Conservation (phyloP, 2,329 filamentous ascomycete species). For the Fusarium scirpi region DNA sequence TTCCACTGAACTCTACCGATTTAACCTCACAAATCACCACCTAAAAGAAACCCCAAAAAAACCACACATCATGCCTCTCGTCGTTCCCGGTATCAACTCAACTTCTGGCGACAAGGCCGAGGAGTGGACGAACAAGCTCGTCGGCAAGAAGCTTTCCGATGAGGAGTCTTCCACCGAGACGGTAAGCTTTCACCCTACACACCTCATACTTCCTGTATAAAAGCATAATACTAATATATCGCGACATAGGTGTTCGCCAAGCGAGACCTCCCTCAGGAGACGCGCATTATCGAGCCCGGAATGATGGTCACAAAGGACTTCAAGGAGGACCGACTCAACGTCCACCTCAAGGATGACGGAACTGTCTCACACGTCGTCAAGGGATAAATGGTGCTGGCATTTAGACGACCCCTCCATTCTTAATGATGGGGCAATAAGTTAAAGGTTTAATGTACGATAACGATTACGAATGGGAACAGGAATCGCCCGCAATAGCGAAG, state of each 20-base stretch:
- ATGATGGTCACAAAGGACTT: conserved; percentile 70
- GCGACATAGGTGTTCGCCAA: conserved; percentile 67
- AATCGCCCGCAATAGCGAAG: not conserved
- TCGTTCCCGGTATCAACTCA: conserved; percentile 69
- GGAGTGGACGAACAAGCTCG: conserved; percentile 71
- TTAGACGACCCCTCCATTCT: conserved; percentile 10
- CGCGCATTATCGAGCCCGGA: conserved; percentile 68
- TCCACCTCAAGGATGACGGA: conserved; percentile 70
- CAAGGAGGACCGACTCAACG: conserved; percentile 66
- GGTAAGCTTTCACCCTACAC: conserved; percentile 53
- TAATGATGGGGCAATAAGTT: not conserved
- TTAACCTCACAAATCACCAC: not conserved
- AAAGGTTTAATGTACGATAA: conserved; percentile 31
- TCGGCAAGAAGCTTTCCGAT: conserved; percentile 72
- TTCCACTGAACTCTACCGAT: not conserved
- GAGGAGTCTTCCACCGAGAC: conserved; percentile 62
- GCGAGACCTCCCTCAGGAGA: conserved; percentile 67
- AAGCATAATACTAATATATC: not conserved
- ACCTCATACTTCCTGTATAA: not conserved
- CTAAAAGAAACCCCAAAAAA: not conserved
- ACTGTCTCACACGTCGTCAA: conserved; percentile 70
- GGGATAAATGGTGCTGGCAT: conserved; percentile 53
- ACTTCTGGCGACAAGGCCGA: conserved; percentile 61
- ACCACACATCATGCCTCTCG: conserved; percentile 69
- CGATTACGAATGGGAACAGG: not conserved